Evolutionary conservation across 1,139 yeast genomes (phyloP), one percentile per base, ranked within the genome.

Genomic region (Meyerozyma elateridarum): DNA sequence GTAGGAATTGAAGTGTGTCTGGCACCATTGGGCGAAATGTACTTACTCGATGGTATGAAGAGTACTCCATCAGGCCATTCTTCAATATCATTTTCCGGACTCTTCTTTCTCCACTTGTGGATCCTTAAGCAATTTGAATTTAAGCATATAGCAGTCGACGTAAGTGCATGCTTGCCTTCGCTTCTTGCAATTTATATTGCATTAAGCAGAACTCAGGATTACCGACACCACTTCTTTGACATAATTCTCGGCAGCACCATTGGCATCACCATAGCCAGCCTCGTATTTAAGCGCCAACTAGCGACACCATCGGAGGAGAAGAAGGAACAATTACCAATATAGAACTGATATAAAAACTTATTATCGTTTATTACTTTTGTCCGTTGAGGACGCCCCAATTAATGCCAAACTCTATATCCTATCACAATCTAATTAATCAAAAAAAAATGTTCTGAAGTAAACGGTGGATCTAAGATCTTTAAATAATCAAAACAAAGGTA

Each of bases 31-130:
- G 79, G 84, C 1, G 45, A 56, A 12, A 72, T 63, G n/a, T 70
- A 77, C 8, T 50, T 82, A 15, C 41, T 56, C 20, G 95, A 85
- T 46, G 95, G 94, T 0, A 70, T 81, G 62, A 73, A 85, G 48
- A 77, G 88, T 6, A 79, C 89, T 0, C 95, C 95, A 1, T 79
- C 88, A 1, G 95, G 94, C 8, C 95, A 85, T 50, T 71, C 89
- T 1, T 75, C 87, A 8, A 61, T 77, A 39, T 67, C 85, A 19
- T 85, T 84, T 54, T 61, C 84, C 1, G 80, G 85, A 1, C 61
- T 83, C 36, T 70, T 73, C n/a, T 83, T 68, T 51, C 55, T 78
- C 6, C 15, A 19, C 12, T 7, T 25, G 6, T 25, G 25, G 18
- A 20, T 19, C 4, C 15, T 21, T 22, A 24, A 15, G n/a, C 13